Base-by-base conservation (phyloP, 257 asterid species). In the Fraxinus pennsylvanica region DNA sequence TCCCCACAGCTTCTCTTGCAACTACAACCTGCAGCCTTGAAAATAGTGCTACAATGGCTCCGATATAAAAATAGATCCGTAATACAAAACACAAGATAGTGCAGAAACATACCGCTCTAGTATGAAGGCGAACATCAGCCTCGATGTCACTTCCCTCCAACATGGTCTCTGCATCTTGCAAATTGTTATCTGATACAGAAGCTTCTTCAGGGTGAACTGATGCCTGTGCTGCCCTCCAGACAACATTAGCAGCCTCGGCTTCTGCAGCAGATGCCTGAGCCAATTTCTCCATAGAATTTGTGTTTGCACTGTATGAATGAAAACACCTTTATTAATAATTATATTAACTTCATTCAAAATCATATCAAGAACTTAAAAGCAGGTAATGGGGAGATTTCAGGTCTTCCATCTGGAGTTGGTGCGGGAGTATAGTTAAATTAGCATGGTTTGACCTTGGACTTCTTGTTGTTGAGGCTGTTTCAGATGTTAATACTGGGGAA, bases 191-290 rank as follows among this genome's bases (percentile, higher is more conserved):
- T 17, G 97, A 88, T 61, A 88, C 81, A 9, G 92, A 87, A 19
- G 97, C 87, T 84, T 86, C 98, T 83, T 88, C 96, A 38, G 90
- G 94, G 73, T 74, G 68, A 54, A 90, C 87, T 72, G 98, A 88
- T 79, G 87, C 89, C 84, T 93, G 98, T 22, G 88, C 98, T 69
- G 93, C 88, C 77, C 91, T 96, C 99, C 99, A 96, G 82, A 93
- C 97, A 69, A 97, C 96, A 87, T 82, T 93, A 75, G 97, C 98
- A 76, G 74, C 98, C 91, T 93, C 94, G 67, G 99, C 99, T 90
- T 96, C 99, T 50, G 99, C 99, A 73, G 99, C 97, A 65, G 98
- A 96, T 71, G 98, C 99, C 85, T 96, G 94, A 12, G 92, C 94
- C 74, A 96, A 85, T 86, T 88, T 93, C 72, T 92, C 98, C 97